Base-by-base conservation (phyloP, 2,329 filamentous ascomycete genomes). In the Diaporthe nobilis region DNA sequence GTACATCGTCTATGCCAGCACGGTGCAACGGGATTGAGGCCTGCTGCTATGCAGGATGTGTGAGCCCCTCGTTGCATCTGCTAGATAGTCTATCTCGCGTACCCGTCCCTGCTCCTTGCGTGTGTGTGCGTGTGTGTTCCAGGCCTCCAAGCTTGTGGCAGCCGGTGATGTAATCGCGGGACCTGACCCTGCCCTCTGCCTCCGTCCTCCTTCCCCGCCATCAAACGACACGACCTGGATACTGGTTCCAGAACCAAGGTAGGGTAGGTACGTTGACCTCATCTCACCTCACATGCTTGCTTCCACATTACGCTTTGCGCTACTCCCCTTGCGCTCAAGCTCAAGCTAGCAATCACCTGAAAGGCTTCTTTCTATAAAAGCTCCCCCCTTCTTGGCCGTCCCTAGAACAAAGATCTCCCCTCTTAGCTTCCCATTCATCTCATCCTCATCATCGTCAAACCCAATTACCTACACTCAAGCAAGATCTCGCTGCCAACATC, bases 161-260 rank as follows among this genome's bases (percentile, higher is more conserved):
- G 44, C 17, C 44, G 63, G 63, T 68, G 63, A 68, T 68, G 63
- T 68, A 68, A 68, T 68, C 8, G 63, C 44, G 1, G 31, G 61
- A 51, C 47, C 17, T 34, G 44, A 37, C 44, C 63, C 28, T 68
- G 44, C n/a, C 17, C 17, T 20, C 22, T n/a, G 15, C 25, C 8
- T 5, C 60, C n/a, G 4, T 22, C 3, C 17, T 6, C 28, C 53
- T 13, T 20, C 37, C 20, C 31, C 31, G 34, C 57, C 20, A n/a
- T 6, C n/a, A 3, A 4, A 12, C 34, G 25, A 9, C 3, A 12
- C 34, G 17, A 9, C 7, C n/a, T 47, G 57, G 31, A 60, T 25
- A 13, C 12, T 61, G 57, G 57, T 39, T 9, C 37, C 4, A 15
- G 37, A 20, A 28, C 25, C 37, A 28, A 42, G 58, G 58, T 17